A percentile compares a stretch with the other conserved stretches of the same genome.
Conservation (phyloP, 345 rosid species). For the Raphanus raphanistrum region DNA sequence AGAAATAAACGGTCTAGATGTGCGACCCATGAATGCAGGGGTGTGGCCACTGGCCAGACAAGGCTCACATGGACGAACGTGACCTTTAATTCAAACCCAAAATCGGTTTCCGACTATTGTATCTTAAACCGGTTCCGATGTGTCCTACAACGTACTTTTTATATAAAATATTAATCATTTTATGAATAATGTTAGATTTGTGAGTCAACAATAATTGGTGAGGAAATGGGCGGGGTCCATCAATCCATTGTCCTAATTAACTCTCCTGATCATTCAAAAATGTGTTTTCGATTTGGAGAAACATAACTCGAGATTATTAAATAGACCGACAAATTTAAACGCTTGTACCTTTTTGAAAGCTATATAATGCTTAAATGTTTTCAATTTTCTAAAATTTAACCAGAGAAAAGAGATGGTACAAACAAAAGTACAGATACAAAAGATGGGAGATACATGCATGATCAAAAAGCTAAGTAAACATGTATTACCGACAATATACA, state of each 20-base stretch:
- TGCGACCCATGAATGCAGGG: conserved; percentile 27
- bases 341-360: background rate
- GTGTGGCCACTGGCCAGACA: conserved; percentile 3
- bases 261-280: conserved; percentile 10
- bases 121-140: conserved; percentile 33
- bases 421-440: background rate
- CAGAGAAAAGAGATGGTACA: background rate
- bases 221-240: conserved; percentile 29
- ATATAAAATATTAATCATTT: conserved; percentile 7
- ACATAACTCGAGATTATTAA: conserved; percentile 13
- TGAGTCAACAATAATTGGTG: conserved; percentile 35
- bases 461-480: background rate
- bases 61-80: conserved; percentile 39
- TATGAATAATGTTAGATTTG: conserved; percentile 18
- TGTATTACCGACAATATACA: conserved; percentile 3
- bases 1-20: conserved; percentile 11
- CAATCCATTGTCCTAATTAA: background rate
- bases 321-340: conserved; percentile 30
- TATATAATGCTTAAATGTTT: background rate
- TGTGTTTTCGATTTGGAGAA: background rate
- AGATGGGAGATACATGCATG: background rate
- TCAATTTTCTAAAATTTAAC: background rate
- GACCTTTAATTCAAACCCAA: conserved; percentile 22
- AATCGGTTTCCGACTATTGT: conserved; percentile 27
- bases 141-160: conserved; percentile 24